Evolutionary conservation across 2,329 filamentous ascomycete species (phyloP).

Genomic region (Simplicillium sp.): DNA sequence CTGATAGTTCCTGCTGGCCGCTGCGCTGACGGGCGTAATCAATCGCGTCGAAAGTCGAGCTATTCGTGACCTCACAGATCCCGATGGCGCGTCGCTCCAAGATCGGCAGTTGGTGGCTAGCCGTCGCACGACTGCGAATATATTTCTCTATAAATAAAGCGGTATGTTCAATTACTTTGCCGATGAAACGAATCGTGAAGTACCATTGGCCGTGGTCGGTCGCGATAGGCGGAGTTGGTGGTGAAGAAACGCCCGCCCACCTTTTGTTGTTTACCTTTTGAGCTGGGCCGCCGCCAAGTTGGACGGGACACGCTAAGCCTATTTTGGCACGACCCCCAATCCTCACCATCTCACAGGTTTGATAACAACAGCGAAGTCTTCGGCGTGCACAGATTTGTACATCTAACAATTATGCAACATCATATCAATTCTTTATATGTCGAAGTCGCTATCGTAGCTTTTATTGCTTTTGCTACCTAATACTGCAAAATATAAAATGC

Average conservation of each 20-base stretch:
- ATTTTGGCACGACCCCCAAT: neutral
- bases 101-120: no score
- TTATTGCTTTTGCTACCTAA: constrained; percentile 8
- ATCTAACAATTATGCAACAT: no score
- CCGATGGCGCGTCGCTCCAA: no score
- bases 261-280: constrained; percentile 6
- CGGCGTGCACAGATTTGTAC: no score
- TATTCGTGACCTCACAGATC: no score
- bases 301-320: constrained; percentile 2
- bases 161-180: neutral
- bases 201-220: constrained; percentile 1
- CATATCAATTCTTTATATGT: no score
- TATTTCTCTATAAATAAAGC: neutral
- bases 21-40: no score
- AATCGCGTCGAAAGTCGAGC: no score
- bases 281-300: constrained; percentile 1
- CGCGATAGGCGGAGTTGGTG: constrained; percentile 2
- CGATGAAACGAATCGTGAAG: neutral
- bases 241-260: neutral
- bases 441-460: constrained; percentile 11
- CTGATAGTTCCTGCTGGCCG: neutral
- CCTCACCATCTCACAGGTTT: constrained; percentile 1
- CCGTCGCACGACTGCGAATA: no score
- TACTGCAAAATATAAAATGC: neutral
- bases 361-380: no score